Base-by-base conservation (phyloP, 768 basidiomycete genomes). In the Russula brevipes region DNA sequence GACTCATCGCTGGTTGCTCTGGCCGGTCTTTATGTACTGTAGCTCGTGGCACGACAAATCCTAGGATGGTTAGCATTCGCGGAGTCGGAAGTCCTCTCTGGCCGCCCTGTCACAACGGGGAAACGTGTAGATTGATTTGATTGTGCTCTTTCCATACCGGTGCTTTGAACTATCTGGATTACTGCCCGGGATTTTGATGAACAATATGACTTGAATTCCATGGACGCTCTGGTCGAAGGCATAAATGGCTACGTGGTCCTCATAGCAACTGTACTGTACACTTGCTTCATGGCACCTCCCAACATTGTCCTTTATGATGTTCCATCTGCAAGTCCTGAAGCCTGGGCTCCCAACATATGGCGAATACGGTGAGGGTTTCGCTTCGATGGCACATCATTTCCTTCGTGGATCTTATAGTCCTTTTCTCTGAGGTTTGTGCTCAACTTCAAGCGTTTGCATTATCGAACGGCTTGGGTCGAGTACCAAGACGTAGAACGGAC, bases 261-360 rank as follows among this genome's bases (percentile, higher is more conserved):
- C 49, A 36, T 30, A 12, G 35, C 11, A 49, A 52, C 51, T 59
- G 24, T 35, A 59, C 58, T 47, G 5, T 39, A 58, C 51, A 60
- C 33, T 47, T 45, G 17, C 39, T 38, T 50, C 55, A 80, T 80
- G 78, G 72, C 79, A 59, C 76, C 76, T 56, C 82, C 85, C 12
- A 73, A 76, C 52, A 85, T 90, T 63, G 82, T 77, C 16, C 76
- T 90, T 16, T 90, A 88, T 70, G 88, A 90, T 65, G 78, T 85
- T 24, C 83, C 80, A 39, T 84, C 86, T 10, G 77, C 77, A 54
- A 78, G 77, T 9, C 77, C 83, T 2, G 84, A 86, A 57, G 80
- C 87, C n/a, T 90, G 88, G 88, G 84, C 85, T 56, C 88, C 88
- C 35, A 87, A 87, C 65, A 76, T 86, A 35, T 89, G 88, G 88